Percentiles rank a stretch among this genome's conserved stretches.
Evolutionary conservation across 192 early-diverging fungal species (phyloP).

Genomic region (Phycomyces blakesleeanus): DNA sequence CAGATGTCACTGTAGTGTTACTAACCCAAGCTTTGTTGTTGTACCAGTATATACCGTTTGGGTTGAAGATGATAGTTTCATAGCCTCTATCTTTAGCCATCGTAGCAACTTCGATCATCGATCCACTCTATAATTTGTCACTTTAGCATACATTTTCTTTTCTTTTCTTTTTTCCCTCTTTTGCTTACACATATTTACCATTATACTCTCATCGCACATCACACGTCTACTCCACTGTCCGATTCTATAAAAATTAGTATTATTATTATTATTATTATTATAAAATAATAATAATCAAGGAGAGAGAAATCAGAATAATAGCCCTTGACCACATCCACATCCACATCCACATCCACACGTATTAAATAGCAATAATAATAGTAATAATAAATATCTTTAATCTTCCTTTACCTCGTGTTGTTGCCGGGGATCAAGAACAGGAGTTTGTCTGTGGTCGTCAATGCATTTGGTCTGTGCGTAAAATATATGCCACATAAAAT

Average conservation of each 20-base stretch:
- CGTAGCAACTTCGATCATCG: conserved; percentile 20
- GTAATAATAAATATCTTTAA: no score
- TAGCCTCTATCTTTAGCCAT: conserved; percentile 20
- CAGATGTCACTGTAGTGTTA: not conserved
- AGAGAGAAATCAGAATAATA: no score
- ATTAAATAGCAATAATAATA: no score
- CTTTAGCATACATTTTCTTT: no score
- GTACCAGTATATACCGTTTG: conserved; percentile 31
- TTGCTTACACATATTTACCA: conserved; percentile 9
- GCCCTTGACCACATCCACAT: no score
- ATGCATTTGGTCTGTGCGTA: conserved; percentile 24
- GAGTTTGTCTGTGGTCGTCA: conserved; percentile 32
- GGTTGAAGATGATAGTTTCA: conserved; percentile 34
- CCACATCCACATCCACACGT: no score
- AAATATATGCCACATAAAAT: not conserved
- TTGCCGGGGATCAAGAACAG: conserved; percentile 30
- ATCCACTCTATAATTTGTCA: conserved; percentile 23
- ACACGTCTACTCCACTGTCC: conserved; percentile 36
- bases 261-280: no score
- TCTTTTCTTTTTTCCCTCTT: not conserved
- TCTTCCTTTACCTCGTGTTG: conserved; percentile 17
- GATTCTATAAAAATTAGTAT: conserved; percentile 15
- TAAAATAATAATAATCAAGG: no score
- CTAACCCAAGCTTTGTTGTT: conserved; percentile 17
- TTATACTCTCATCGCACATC: conserved; percentile 32